Base-by-base conservation (phyloP, 805 yeast genomes). In the Yamadazyma laniorum region DNA sequence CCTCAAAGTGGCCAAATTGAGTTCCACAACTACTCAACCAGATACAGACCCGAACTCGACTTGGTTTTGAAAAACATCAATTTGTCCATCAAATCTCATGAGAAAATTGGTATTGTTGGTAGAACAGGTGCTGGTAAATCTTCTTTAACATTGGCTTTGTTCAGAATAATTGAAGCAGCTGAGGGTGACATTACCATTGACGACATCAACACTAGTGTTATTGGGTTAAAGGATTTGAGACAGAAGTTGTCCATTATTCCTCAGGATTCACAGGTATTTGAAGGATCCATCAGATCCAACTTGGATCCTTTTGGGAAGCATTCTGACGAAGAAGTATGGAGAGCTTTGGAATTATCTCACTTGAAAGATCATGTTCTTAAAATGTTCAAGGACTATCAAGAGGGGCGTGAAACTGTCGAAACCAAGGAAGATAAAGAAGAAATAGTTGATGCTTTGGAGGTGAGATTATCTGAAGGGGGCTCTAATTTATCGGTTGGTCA, bases 401-500 rank as follows among this genome's bases (percentile, higher is more conserved):
- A 52, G n/a, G 63, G 61, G 18, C 48, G 50, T 15, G 55, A 57
- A 8, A 50, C 49, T 12, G 29, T 42, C 6, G 42, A 40, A 25
- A 41, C 43, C 26, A 40, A 40, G 18, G 58, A 50, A 12, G 52
- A 49, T 5, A 36, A 30, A 9, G 39, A 32, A 6, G 53, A 45
- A 19, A 46, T 61, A 12, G 38, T 39, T 3, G 47, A 57, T 28
- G 62, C 62, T 6, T 58, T 69, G 39, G 62, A 63, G 18, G 68
- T 65, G 3, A 52, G 44, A 11, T 40, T 69, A 30, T 49, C 52
- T 32, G 80, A 78, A 49, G 77, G 74, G 38, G 72, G 72, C 8
- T 56, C 69, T 9, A 66, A 70, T 43, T 64, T 71, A 37, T 79
- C 81, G 11, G 70, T 79, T 35, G 74, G 77, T n/a, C 75, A 69